A percentile compares a stretch with the other conserved stretches of the same genome.
These are phyloP conservation scores for Orychophragmus violaceus DNA, from an alignment of 345 rosid genomes.

Conservation along the genomic window DNA sequence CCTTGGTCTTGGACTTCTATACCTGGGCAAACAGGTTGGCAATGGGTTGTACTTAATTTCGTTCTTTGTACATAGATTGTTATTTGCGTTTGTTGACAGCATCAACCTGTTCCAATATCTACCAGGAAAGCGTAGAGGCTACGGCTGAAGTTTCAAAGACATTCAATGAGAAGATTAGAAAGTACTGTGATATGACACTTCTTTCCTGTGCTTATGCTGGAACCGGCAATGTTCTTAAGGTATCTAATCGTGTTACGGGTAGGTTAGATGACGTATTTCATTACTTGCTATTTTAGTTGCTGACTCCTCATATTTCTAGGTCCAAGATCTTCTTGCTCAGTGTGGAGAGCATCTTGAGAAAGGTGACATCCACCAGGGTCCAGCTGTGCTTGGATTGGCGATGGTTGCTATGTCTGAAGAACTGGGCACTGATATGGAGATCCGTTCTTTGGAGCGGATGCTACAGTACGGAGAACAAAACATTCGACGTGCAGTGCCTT, in stretches of 20 bases:
- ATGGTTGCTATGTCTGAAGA: slow-evolving; percentile 99
- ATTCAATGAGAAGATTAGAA: slow-evolving; percentile 82
- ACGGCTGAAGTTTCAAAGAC: slow-evolving; percentile 96
- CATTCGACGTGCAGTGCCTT: slow-evolving; percentile 88
- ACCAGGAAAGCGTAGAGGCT: slow-evolving; percentile 88
- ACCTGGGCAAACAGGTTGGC: slow-evolving; percentile 93
- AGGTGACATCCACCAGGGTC: slow-evolving; percentile 90
- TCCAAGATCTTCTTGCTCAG: slow-evolving; percentile 86
- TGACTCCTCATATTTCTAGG: slow-evolving; percentile 40
- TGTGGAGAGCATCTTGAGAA: slow-evolving; percentile 94
- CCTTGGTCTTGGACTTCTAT: slow-evolving; percentile 91
- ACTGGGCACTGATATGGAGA: slow-evolving; percentile 92
- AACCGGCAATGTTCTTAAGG: slow-evolving; percentile 98
- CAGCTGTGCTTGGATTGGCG: slow-evolving; percentile 97
- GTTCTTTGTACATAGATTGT: background rate
- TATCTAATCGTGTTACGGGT: slow-evolving; percentile 23
- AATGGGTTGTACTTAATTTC: background rate
- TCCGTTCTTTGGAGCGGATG: slow-evolving; percentile 89
- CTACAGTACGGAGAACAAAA: slow-evolving; percentile 93
- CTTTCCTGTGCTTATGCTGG: slow-evolving; percentile 99
- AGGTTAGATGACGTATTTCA: background rate
- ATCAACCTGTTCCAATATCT: slow-evolving; percentile 12
- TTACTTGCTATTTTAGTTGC: background rate
- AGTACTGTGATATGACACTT: slow-evolving; percentile 84
- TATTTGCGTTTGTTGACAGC: background rate